These are phyloP conservation scores for Oryza rufipogon DNA, from an alignment of 176 grass and related monocot species.

Conservation along the genomic window DNA sequence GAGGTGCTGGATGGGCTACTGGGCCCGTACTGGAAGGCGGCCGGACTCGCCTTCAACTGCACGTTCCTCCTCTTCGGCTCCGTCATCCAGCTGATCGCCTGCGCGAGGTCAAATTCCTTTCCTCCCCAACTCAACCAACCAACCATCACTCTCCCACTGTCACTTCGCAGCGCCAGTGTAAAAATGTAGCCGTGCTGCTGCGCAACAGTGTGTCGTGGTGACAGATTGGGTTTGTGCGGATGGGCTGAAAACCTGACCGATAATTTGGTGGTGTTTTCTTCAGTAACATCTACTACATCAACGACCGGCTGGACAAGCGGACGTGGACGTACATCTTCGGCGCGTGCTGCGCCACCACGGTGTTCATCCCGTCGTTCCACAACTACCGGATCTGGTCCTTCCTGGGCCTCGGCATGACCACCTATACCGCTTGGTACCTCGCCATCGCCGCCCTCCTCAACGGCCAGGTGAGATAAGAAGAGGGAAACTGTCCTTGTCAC, in stretches of 20 bases:
- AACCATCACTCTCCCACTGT: constrained; percentile 19
- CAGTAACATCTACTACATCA: constrained; percentile 89
- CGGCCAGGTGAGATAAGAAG: constrained; percentile 57
- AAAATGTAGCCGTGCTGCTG: neutral
- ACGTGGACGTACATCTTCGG: constrained; percentile 94
- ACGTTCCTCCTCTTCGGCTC: constrained; percentile 82
- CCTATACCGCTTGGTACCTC: constrained; percentile 86
- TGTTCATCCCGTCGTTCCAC: constrained; percentile 91
- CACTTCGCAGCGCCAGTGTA: neutral
- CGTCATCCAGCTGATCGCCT: constrained; percentile 79
- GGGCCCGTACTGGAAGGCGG: constrained; percentile 79
- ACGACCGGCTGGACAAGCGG: constrained; percentile 86
- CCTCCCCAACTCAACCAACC: neutral
- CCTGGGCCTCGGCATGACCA: constrained; percentile 87
- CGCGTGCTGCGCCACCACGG: constrained; percentile 82
- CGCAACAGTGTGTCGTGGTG: neutral
- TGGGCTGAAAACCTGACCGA: neutral
- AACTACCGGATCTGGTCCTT: constrained; percentile 97
- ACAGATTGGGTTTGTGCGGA: neutral
- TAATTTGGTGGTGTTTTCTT: neutral
- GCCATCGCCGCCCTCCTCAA: constrained; percentile 70
- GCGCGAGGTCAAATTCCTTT: constrained; percentile 51
- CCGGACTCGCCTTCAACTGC: constrained; percentile 75
- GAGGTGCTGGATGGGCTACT: constrained; percentile 81
- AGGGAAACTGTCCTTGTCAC: neutral